Conservation (phyloP, 2,329 filamentous ascomycete species). For the Penicillium thymicola region DNA sequence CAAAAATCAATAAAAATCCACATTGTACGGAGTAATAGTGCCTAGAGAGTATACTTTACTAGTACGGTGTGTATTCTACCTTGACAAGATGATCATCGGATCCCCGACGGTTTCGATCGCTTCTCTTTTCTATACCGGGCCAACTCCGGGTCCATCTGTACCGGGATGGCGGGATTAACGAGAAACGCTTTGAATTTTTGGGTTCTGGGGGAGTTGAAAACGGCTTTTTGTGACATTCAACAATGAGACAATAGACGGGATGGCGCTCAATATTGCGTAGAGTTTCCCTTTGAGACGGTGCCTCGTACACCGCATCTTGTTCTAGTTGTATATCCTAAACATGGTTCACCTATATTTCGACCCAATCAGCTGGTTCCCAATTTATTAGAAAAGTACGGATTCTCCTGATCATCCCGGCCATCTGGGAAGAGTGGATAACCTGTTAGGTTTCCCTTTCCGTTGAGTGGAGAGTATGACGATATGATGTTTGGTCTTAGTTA, state of each 20-base stretch:
- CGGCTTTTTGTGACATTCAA: not conserved
- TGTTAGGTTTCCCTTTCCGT: slow-evolving; percentile 1
- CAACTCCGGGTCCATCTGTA: not conserved
- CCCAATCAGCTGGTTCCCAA: slow-evolving; percentile 9
- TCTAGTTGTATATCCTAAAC: not conserved
- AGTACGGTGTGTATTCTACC: slow-evolving; percentile 6
- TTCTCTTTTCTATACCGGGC: not conserved
- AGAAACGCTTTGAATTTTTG: slow-evolving; percentile 2
- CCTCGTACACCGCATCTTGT: slow-evolving; percentile 4
- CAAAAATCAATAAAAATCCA: slow-evolving; percentile 5
- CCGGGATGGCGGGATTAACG: not conserved
- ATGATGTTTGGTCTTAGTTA: not conserved
- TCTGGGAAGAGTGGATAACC: slow-evolving; percentile 7
- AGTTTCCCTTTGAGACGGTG: not conserved
- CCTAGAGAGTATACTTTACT: not conserved
- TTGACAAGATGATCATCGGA: slow-evolving; percentile 18
- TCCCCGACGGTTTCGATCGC: slow-evolving; percentile 3
- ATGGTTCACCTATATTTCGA: not conserved
- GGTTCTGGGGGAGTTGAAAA: not conserved
- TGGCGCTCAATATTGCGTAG: not conserved
- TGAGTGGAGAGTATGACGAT: slow-evolving; percentile 6
- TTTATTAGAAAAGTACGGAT: not conserved
- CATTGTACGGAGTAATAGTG: not conserved
- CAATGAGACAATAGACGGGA: slow-evolving; percentile 2
- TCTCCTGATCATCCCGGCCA: slow-evolving; percentile 6